These are phyloP conservation scores for Paspalum notatum DNA, from an alignment of 176 grass and related monocot genomes.

Conservation along the genomic window DNA sequence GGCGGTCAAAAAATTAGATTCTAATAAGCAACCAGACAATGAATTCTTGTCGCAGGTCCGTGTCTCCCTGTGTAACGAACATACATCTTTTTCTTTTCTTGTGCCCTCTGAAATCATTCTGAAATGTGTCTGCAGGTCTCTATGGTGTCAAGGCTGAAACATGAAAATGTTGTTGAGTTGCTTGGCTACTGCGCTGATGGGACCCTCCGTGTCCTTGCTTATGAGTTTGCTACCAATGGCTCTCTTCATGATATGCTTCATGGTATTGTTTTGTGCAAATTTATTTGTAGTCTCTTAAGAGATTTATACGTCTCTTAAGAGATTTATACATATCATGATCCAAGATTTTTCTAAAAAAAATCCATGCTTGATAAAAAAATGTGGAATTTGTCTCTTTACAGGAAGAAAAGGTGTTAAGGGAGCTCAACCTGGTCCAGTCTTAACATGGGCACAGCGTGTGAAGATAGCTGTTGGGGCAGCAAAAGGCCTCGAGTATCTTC, in stretches of 20 bases:
- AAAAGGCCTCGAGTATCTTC: slow-evolving; percentile 82
- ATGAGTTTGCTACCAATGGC: slow-evolving; percentile 83
- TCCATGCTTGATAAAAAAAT: background rate
- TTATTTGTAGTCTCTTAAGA: slow-evolving; percentile 24
- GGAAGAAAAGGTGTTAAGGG: slow-evolving; percentile 87
- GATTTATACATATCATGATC: background rate
- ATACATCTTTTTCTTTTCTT: background rate
- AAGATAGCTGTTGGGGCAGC: slow-evolving; percentile 87
- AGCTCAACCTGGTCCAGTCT: slow-evolving; percentile 78
- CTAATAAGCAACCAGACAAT: slow-evolving; percentile 92
- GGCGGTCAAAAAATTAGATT: slow-evolving; percentile 75
- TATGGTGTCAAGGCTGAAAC: slow-evolving; percentile 77
- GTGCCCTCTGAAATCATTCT: slow-evolving; percentile 5
- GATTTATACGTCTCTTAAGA: background rate
- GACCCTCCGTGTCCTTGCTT: slow-evolving; percentile 63
- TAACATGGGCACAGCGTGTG: slow-evolving; percentile 73
- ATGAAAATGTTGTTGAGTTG: slow-evolving; percentile 86
- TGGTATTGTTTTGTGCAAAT: slow-evolving; percentile 53
- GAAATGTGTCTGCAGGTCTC: slow-evolving; percentile 53
- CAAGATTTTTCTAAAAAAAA: background rate
- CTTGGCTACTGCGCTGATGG: slow-evolving; percentile 82
- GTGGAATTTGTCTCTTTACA: slow-evolving; percentile 33
- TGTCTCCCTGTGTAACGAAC: slow-evolving; percentile 30
- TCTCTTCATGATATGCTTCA: slow-evolving; percentile 92
- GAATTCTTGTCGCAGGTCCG: slow-evolving; percentile 74